These are phyloP conservation scores for Delphinella strobiligena DNA, from an alignment of 2,329 filamentous ascomycete genomes.

Conservation along the genomic window DNA sequence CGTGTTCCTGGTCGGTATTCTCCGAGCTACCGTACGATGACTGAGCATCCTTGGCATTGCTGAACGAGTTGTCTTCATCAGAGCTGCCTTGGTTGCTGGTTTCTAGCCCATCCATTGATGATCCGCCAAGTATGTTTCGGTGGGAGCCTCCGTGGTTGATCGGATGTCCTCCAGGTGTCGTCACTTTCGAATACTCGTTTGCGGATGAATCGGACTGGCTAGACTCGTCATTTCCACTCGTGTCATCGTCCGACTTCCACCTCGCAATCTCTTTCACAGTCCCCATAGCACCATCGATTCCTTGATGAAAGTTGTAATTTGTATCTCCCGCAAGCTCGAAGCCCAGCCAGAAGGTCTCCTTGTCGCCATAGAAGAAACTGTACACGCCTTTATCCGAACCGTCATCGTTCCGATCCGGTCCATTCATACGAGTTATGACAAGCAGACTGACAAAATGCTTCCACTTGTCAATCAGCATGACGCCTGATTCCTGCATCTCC, in stretches of 20 bases:
- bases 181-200: no score
- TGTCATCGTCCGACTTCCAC: not conserved
- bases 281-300: constrained; percentile 26
- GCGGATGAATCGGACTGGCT: no score
- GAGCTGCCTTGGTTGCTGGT: no score
- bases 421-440: constrained; percentile 29
- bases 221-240: no score
- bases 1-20: no score
- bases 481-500: constrained; percentile 34
- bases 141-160: no score
- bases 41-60: no score
- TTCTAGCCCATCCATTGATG: no score
- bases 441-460: constrained; percentile 33
- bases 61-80: no score
- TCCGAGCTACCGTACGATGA: no score
- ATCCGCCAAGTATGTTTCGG: no score
- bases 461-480: constrained; percentile 36
- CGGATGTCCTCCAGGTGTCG: no score
- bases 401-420: constrained; percentile 32
- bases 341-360: constrained; percentile 40
- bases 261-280: constrained; percentile 12
- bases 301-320: constrained; percentile 32
- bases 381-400: constrained; percentile 22
- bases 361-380: constrained; percentile 30
- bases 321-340: constrained; percentile 33